Evolutionary conservation across 345 rosid genomes (phyloP).

Genomic region (Ceriops decandra): DNA sequence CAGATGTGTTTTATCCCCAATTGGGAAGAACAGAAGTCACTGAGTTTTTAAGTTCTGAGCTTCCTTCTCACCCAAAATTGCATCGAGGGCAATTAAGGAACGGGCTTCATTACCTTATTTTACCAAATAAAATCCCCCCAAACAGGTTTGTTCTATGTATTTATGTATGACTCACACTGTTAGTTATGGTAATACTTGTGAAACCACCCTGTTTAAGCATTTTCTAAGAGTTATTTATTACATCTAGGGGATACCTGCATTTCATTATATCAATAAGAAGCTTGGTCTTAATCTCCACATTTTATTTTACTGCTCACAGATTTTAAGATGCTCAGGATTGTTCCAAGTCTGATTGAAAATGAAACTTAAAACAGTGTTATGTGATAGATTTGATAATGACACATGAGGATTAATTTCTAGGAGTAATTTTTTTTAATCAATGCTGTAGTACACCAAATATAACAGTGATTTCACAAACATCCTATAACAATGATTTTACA

Average conservation of each 20-base stretch:
- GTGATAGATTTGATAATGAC: too few species aligned
- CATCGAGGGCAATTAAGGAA: constrained; percentile 77
- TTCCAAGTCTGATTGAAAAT: too few species aligned
- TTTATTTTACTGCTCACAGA: too few species aligned
- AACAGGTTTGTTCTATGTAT: constrained; percentile 52
- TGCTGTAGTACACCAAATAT: too few species aligned
- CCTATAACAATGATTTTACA: too few species aligned
- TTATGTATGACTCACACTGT: neutral
- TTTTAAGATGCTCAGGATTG: too few species aligned
- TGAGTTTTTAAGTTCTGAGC: constrained; percentile 59
- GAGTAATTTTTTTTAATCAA: too few species aligned
- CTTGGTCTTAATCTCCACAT: too few species aligned
- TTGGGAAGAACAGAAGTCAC: constrained; percentile 42
- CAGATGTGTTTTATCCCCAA: constrained; percentile 51
- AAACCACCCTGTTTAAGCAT: neutral
- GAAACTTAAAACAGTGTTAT: too few species aligned
- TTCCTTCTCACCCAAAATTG: constrained; percentile 88
- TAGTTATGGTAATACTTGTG: constrained; percentile 6
- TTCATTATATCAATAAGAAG: neutral
- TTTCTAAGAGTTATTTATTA: neutral
- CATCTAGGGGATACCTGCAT: neutral
- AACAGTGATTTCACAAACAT: too few species aligned
- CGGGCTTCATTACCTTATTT: constrained; percentile 92
- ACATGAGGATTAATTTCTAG: too few species aligned
- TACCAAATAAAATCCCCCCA: constrained; percentile 95